A percentile compares a stretch with the other conserved stretches of the same genome.
Evolutionary conservation across 345 rosid genomes (phyloP).

Genomic region (Erodium maritimum): DNA sequence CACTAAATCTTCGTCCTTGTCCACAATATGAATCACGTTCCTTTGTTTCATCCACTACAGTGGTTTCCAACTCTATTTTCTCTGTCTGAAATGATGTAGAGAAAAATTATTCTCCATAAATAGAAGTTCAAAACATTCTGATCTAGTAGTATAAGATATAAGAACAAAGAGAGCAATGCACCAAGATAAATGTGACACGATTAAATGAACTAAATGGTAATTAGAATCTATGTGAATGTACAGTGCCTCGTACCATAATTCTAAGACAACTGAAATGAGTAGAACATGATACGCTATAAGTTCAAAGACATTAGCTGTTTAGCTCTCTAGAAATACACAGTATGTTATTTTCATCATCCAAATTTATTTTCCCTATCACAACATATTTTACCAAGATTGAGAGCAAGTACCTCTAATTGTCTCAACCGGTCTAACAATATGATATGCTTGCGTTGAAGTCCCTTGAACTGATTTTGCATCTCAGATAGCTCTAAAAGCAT

Average conservation of each 20-base stretch:
- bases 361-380: not conserved
- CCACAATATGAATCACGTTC: conserved; percentile 82
- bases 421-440: conserved; percentile 65
- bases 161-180: not conserved
- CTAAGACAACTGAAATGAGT: too few species aligned
- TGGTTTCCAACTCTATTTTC: conserved; percentile 93
- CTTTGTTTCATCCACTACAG: conserved; percentile 97
- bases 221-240: too few species aligned
- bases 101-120: not conserved
- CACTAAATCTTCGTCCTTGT: conserved; percentile 85
- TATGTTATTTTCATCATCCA: not conserved
- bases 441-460: conserved; percentile 56
- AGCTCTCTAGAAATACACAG: not conserved
- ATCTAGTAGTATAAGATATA: not conserved
- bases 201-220: too few species aligned
- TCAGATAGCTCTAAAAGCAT: conserved; percentile 65
- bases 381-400: not conserved
- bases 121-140: not conserved
- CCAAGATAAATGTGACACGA: too few species aligned
- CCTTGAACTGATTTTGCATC: conserved; percentile 60
- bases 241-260: too few species aligned
- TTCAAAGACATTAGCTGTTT: too few species aligned
- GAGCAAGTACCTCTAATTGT: conserved; percentile 66
- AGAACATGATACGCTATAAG: too few species aligned
- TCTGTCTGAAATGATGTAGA: conserved; percentile 44